A percentile compares a stretch with the other conserved stretches of the same genome.
phyloP scores from a whole-genome alignment of 2,329 filamentous ascomycete species.

The Aureobasidium vineae region DNA sequence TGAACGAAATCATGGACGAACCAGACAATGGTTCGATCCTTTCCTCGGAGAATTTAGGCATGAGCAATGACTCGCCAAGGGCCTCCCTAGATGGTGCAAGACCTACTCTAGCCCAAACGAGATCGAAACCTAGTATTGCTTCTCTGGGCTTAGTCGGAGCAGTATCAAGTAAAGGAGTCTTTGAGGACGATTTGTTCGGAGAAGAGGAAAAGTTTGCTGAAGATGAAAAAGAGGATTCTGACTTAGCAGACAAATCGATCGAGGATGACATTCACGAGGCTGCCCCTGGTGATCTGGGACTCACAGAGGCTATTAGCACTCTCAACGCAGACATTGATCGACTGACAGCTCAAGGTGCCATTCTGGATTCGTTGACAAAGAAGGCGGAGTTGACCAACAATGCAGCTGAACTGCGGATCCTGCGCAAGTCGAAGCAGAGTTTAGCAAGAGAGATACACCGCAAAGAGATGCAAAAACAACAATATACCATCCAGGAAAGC shows the following conservation, averaged over 20 bases:
- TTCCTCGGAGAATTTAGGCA: constrained; percentile 42
- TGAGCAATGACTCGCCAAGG: constrained; percentile 52
- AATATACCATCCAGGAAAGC: constrained; percentile 96
- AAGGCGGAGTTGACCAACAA: constrained; percentile 99
- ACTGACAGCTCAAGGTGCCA: constrained; percentile 79
- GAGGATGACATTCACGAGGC: constrained; percentile 89
- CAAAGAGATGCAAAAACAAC: constrained; percentile 93
- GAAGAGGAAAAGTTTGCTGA: constrained; percentile 80
- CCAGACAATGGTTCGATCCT: constrained; percentile 66
- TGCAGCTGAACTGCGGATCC: constrained; percentile 83
- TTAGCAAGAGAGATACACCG: constrained; percentile 86
- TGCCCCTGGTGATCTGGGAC: constrained; percentile 85
- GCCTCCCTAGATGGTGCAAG: constrained; percentile 50
- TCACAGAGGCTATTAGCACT: constrained; percentile 87
- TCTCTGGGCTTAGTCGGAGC: constrained; percentile 88
- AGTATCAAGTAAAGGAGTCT: constrained; percentile 85
- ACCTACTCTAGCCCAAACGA: constrained; percentile 46
- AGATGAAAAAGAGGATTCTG: constrained; percentile 77
- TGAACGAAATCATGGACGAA: constrained; percentile 87
- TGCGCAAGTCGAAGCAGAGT: constrained; percentile 91
- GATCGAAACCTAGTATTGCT: constrained; percentile 78
- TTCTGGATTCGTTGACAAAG: constrained; percentile 84
- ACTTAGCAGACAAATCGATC: constrained; percentile 55
- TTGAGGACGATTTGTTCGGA: constrained; percentile 90
- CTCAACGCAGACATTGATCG: constrained; percentile 91